Evolutionary conservation across 129 eudicot species (phyloP).

Genomic region (Artemisia annua): DNA sequence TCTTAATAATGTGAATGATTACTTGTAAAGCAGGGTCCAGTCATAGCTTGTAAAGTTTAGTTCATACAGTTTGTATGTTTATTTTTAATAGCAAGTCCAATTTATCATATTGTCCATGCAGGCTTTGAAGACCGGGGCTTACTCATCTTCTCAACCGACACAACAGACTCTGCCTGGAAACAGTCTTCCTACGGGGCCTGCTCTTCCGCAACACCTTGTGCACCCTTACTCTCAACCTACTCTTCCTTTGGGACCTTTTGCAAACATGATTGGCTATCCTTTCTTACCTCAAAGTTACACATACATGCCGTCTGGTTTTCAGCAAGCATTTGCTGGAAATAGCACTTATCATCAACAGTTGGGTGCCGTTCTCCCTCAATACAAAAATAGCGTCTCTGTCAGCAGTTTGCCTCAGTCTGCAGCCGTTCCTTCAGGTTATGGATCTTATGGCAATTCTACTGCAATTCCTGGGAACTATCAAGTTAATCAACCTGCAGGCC

Average conservation of each 20-base stretch:
- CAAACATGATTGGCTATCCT: constrained; percentile 85
- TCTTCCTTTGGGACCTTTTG: constrained; percentile 76
- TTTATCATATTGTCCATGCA: constrained; percentile 26
- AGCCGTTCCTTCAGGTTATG: constrained; percentile 80
- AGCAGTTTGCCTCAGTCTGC: constrained; percentile 90
- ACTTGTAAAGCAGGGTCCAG: too few species aligned
- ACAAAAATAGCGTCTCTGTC: constrained; percentile 71
- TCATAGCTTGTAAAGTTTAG: neutral
- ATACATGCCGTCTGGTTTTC: constrained; percentile 90
- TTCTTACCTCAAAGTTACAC: constrained; percentile 82
- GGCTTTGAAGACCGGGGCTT: constrained; percentile 76
- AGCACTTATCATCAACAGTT: constrained; percentile 80
- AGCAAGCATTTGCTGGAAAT: constrained; percentile 87
- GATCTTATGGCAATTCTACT: constrained; percentile 68
- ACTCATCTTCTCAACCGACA: constrained; percentile 63
- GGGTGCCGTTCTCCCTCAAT: constrained; percentile 71
- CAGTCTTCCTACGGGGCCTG: constrained; percentile 61
- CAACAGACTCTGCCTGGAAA: constrained; percentile 65
- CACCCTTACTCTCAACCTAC: constrained; percentile 86
- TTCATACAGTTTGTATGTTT: neutral
- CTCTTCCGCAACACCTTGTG: constrained; percentile 80
- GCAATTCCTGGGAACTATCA: constrained; percentile 70
- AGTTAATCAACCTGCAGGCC: constrained; percentile 80
- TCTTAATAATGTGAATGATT: too few species aligned
- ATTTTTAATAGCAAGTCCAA: neutral